Evolutionary conservation across 176 grass and related monocot genomes (phyloP), one percentile per base, ranked within the genome.

Genomic region (Pontederia crassipes): DNA sequence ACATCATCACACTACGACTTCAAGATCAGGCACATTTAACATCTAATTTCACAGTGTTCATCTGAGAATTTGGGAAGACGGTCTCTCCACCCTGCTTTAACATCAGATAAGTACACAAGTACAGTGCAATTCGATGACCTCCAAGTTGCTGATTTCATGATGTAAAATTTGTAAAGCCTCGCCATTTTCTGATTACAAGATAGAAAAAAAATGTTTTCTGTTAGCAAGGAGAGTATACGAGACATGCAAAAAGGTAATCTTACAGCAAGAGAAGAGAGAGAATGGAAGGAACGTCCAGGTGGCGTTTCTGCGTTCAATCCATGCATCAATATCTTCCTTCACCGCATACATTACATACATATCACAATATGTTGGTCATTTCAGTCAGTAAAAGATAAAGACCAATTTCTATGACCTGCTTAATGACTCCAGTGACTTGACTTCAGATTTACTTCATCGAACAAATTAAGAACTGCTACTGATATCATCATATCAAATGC

Each of bases 201-300:
- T 15, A 65, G 20, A 12, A 49, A 62, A 49, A 62, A 26, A 12
- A 46, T 46, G 48, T 28, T 24, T 24, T 10, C 28, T n/a, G 51
- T 40, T 40, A 40, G 32, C 4, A 40, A 27, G 45, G 46, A 64
- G 20, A n/a, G 7, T 32, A 32, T 15, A 50, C 64, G 29, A 18
- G 12, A 13, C 28, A 29, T 4, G 18, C 2, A 5, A 50, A 0
- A 29, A 52, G 7, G 14, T 4, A 15, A 10, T 32, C 2, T 29
- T 29, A 1, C 0, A 14, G n/a, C 12, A 18, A 9, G 10, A 13
- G 45, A 66, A 52, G 15, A 59, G 20, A 27, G 40, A n/a, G n/a
- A n/a, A 28, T 68, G 82, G 79, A 55, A 86, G 73, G 60, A 86
- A 69, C 27, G 87, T 83, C 87, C 87, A 91, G 12, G 69, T 69